Conservation (phyloP, 257 asterid genomes). For the Fraxinus pennsylvanica region DNA sequence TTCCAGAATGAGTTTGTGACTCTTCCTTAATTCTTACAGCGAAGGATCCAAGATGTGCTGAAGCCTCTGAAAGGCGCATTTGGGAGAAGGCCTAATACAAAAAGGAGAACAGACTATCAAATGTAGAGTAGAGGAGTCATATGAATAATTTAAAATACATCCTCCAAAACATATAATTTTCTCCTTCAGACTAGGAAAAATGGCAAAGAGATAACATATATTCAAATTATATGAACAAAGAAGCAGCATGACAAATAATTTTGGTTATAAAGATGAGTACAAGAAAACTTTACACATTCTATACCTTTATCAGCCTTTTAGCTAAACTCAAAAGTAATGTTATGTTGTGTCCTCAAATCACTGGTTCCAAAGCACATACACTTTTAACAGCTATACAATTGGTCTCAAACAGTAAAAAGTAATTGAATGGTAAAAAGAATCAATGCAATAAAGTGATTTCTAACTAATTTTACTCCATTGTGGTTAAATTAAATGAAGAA, state of each 20-base stretch:
- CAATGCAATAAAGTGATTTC: neutral
- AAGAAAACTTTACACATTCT: conserved; percentile 9
- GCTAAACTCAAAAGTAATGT: conserved; percentile 17
- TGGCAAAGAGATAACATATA: neutral
- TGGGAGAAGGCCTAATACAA: conserved; percentile 84
- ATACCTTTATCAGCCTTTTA: conserved; percentile 17
- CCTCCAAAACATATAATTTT: conserved; percentile 14
- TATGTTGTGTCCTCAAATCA: conserved; percentile 18
- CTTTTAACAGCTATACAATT: conserved; percentile 18
- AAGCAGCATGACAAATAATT: neutral
- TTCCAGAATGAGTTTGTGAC: conserved; percentile 48
- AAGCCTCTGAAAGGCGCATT: conserved; percentile 94
- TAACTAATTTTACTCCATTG: neutral
- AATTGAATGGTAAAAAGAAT: conserved; percentile 9
- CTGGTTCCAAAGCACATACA: conserved; percentile 5
- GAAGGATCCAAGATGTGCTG: conserved; percentile 94
- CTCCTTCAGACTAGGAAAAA: neutral
- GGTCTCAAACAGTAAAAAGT: conserved; percentile 13
- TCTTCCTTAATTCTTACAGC: conserved; percentile 90
- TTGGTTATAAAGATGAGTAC: conserved; percentile 2
- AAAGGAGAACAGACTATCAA: conserved; percentile 24
- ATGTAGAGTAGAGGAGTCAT: conserved; percentile 11
- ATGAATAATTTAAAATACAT: neutral
- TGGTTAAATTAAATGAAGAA: conserved; percentile 5
- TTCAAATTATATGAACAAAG: neutral